A percentile compares a stretch with the other conserved stretches of the same genome.
These are phyloP conservation scores for Trypethelium eluteriae DNA, from an alignment of 495 filamentous ascomycete species.

Conservation along the genomic window DNA sequence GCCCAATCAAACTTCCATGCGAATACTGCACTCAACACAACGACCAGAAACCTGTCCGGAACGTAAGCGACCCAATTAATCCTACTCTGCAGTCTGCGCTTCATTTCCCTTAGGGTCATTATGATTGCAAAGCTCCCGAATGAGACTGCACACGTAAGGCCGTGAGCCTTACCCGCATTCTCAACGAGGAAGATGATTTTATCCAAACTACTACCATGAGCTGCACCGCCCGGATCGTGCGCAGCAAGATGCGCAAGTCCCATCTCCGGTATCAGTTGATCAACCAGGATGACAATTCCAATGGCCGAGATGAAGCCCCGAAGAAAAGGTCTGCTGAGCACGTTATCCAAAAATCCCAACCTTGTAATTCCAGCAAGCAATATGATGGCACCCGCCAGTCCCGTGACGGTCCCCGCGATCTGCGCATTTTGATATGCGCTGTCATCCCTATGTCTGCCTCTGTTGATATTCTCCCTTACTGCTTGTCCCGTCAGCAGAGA, in stretches of 20 bases:
- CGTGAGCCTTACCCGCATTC: constrained; percentile 58
- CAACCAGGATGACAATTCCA: constrained; percentile 89
- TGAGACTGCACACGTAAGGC: constrained; percentile 65
- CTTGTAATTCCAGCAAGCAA: constrained; percentile 73
- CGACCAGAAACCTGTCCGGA: constrained; percentile 86
- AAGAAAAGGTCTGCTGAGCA: constrained; percentile 84
- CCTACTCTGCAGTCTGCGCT: constrained; percentile 71
- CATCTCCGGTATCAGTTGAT: constrained; percentile 86
- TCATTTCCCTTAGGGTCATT: constrained; percentile 71
- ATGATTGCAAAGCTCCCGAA: constrained; percentile 77
- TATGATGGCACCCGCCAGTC: constrained; percentile 78
- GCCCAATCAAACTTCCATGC: constrained; percentile 78
- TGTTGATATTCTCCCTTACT: constrained; percentile 66
- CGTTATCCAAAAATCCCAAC: constrained; percentile 91
- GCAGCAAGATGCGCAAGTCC: constrained; percentile 61
- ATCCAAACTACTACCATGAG: constrained; percentile 74
- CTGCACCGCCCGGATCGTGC: constrained; percentile 46
- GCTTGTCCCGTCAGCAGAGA: constrained; percentile 83
- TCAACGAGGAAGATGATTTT: constrained; percentile 74
- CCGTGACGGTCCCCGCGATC: constrained; percentile 83
- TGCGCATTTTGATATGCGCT: constrained; percentile 63
- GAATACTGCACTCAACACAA: constrained; percentile 75
- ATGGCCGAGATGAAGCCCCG: constrained; percentile 95
- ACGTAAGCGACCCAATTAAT: constrained; percentile 79
- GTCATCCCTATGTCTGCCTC: constrained; percentile 59